Conservation (phyloP, 495 filamentous ascomycete species). For the Hypoxylon trugodes region DNA sequence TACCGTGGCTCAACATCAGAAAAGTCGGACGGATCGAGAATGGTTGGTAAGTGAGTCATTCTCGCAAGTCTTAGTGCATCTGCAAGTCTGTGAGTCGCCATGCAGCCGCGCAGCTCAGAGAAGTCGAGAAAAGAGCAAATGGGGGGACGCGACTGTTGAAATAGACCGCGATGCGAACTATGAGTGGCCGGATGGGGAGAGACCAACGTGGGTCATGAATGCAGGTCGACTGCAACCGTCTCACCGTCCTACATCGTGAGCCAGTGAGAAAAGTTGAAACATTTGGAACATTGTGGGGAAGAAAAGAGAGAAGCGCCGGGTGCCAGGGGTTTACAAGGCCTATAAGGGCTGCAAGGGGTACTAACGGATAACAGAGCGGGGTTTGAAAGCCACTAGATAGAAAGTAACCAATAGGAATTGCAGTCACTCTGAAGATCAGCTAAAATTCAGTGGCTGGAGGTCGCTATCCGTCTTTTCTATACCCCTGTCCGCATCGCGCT, state of each 20-base stretch:
- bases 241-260: conserved; percentile 28
- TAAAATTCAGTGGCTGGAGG: conserved; percentile 39
- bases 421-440: too few relatives aligned
- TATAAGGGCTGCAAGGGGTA: too few relatives aligned
- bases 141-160: conserved; percentile 38
- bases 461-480: conserved; percentile 5
- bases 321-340: conserved; percentile 21
- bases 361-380: conserved; percentile 26
- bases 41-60: conserved; percentile 47
- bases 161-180: conserved; percentile 39
- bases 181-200: conserved; percentile 38
- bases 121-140: conserved; percentile 37
- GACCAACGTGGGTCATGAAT: conserved; percentile 39
- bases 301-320: conserved; percentile 31
- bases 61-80: conserved; percentile 36
- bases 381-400: conserved; percentile 8
- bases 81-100: conserved; percentile 42
- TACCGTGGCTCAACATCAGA: conserved; percentile 37
- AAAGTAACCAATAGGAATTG: conserved; percentile 29
- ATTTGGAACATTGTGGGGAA: conserved; percentile 39
- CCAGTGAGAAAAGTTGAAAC: conserved; percentile 41
- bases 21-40: conserved; percentile 36
- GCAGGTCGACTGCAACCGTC: conserved; percentile 41
- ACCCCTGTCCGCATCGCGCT: conserved; percentile 34
- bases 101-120: conserved; percentile 37